Percentiles rank a stretch among this genome's conserved stretches.
phyloP scores from a whole-genome alignment of 2,329 filamentous ascomycete genomes.

The Amylocarpus encephaloides region DNA sequence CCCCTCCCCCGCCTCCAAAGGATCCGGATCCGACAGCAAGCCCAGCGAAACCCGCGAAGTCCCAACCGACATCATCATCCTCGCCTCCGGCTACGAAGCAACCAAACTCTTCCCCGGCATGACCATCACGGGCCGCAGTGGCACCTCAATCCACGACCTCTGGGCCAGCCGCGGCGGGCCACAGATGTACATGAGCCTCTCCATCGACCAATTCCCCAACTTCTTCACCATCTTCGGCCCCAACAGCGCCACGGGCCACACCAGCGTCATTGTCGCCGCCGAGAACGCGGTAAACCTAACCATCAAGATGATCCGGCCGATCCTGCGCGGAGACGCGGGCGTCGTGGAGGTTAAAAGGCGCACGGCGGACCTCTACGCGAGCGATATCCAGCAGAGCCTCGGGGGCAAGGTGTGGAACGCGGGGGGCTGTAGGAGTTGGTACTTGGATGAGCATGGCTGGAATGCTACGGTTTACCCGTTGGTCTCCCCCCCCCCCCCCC shows the following conservation, averaged over 20 bases:
- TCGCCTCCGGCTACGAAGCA: slow-evolving; percentile 52
- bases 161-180: slow-evolving; percentile 50
- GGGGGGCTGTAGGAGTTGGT: slow-evolving; percentile 44
- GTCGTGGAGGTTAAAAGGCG: slow-evolving; percentile 42
- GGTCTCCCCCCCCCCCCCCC: slow-evolving; percentile 16
- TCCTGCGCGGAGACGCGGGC: slow-evolving; percentile 36
- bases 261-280: slow-evolving; percentile 47
- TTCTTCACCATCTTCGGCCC: slow-evolving; percentile 54
- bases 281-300: slow-evolving; percentile 52
- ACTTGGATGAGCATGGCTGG: slow-evolving; percentile 40
- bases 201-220: slow-evolving; percentile 53
- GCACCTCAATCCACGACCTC: slow-evolving; percentile 43
- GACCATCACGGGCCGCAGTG: slow-evolving; percentile 41
- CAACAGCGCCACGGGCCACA: slow-evolving; percentile 53
- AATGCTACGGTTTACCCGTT: slow-evolving; percentile 43
- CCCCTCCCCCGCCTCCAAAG: slow-evolving; percentile 41
- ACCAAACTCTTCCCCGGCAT: slow-evolving; percentile 49
- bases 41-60: slow-evolving; percentile 29
- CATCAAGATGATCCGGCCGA: slow-evolving; percentile 47
- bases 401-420: slow-evolving; percentile 42
- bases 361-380: slow-evolving; percentile 41
- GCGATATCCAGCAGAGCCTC: slow-evolving; percentile 40
- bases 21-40: slow-evolving; percentile 13
- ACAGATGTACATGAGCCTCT: slow-evolving; percentile 51
- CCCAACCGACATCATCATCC: slow-evolving; percentile 49